Base-by-base conservation (phyloP, 2,329 filamentous ascomycete genomes). In the Sclerotinia trifoliorum region DNA sequence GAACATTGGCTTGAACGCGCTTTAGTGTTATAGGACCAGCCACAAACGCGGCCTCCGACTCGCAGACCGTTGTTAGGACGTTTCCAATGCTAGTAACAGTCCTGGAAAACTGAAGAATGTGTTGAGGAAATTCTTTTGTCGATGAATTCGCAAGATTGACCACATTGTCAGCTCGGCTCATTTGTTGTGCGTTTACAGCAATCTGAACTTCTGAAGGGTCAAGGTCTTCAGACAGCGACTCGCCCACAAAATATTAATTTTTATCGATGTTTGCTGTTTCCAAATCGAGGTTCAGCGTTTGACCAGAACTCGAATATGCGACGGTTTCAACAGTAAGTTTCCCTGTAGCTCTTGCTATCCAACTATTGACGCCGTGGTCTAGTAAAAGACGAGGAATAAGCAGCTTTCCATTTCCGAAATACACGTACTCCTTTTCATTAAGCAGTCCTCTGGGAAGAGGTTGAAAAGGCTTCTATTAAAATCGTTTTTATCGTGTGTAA, bases 281-380 rank as follows among this genome's bases (percentile, higher is more conserved):
- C 10, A n/a, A n/a, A 24, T 24, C 8, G 21, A 49, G 21, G 21
- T 13, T 49, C 3, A 49, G 17, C n/a, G 10, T 24, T 49, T 24
- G 21, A 5, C n/a, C 48, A 49, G 48, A 13, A 49, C n/a, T 24
- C 24, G 17, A 24, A 24, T n/a, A 21, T 24, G 48, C 48, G 3
- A 49, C 7, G 10, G 21, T 49, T 24, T 49, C 21, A 10, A 49
- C 48, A 13, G 21, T 49, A 13, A n/a, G 48, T 24, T 49, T 49
- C 3, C 48, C 48, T 13, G 17, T 21, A 13, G 21, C 21, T 49
- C 8, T 49, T 49, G 48, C 48, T n/a, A 49, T 49, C 48, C 48
- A 49, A 49, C 5, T 70, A 39, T 70, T 71, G 42, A 78, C 70
- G 44, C 75, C 70, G n/a, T 72, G 26, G 26, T 56, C 54, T 56